Conservation (phyloP, 805 yeast species). For the Candida yuanshanica region DNA sequence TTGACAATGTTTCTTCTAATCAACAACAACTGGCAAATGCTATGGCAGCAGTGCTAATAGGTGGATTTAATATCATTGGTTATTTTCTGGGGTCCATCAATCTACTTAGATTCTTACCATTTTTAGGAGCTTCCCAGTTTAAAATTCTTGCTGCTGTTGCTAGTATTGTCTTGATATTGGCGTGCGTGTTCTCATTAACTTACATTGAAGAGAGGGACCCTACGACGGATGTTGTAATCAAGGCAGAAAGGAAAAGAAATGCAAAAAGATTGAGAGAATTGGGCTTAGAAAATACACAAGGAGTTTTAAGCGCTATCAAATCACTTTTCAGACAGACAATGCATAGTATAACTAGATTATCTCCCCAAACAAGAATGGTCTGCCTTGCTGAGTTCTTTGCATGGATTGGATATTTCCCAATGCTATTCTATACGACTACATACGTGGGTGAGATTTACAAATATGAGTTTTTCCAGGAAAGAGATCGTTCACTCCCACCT, state of each 20-base stretch:
- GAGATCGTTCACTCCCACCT: slow-evolving; percentile 30
- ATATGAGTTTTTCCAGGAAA: slow-evolving; percentile 28
- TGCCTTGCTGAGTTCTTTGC: slow-evolving; percentile 58
- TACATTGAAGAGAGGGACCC: slow-evolving; percentile 46
- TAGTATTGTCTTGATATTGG: slow-evolving; percentile 32
- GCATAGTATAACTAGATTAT: slow-evolving; percentile 33
- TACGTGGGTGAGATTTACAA: slow-evolving; percentile 57
- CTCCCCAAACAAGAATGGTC: slow-evolving; percentile 45
- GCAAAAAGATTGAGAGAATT: slow-evolving; percentile 27
- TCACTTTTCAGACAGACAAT: slow-evolving; percentile 30
- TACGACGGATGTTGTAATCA: slow-evolving; percentile 33
- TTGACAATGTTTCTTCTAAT: slow-evolving; percentile 50
- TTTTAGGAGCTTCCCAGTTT: slow-evolving; percentile 44
- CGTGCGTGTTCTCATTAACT: slow-evolving; percentile 28
- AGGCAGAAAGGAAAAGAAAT: slow-evolving; percentile 32
- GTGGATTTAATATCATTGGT: slow-evolving; percentile 53
- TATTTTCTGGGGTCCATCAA: slow-evolving; percentile 47
- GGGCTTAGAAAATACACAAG: slow-evolving; percentile 30
- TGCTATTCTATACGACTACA: slow-evolving; percentile 59
- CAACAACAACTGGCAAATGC: slow-evolving; percentile 59
- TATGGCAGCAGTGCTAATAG: slow-evolving; percentile 63
- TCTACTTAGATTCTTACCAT: slow-evolving; percentile 31
- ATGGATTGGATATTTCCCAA: slow-evolving; percentile 65
- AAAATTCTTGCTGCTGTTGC: slow-evolving; percentile 42
- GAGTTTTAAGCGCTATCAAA: slow-evolving; percentile 9